Conservation (phyloP, 2,329 filamentous ascomycete genomes). For the Botrytis cinerea region DNA sequence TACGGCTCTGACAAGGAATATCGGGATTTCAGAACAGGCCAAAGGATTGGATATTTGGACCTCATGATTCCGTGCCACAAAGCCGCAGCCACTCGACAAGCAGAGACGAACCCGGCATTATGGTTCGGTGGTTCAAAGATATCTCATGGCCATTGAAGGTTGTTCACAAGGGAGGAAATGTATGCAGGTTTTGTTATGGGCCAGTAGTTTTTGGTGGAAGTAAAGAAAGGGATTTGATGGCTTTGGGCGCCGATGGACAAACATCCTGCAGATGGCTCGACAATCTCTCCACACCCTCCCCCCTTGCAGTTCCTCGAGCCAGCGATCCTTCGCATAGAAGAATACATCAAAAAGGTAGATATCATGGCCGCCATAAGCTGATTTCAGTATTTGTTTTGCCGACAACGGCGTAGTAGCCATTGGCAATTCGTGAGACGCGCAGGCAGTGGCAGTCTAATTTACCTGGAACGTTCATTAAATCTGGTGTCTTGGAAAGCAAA, state of each 20-base stretch:
- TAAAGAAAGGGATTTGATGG: background rate
- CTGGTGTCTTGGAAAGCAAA: background rate
- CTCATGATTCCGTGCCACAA: constrained; percentile 2
- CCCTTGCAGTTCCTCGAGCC: background rate
- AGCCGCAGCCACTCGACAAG: constrained; percentile 15
- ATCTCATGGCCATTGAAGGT: background rate
- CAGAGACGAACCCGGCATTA: background rate
- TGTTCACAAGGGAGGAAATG: background rate
- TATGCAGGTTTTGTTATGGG: background rate
- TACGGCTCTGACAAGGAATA: background rate
- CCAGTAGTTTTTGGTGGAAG: background rate
- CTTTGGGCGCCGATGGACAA: background rate
- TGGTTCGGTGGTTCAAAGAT: constrained; percentile 12
- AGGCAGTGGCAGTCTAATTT: background rate
- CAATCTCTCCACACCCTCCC: background rate
- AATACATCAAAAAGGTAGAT: background rate
- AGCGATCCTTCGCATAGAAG: background rate
- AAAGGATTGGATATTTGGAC: constrained; percentile 2
- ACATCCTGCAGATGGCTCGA: background rate
- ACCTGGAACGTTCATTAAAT: background rate
- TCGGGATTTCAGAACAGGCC: background rate
- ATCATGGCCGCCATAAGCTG: background rate
- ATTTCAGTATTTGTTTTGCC: background rate
- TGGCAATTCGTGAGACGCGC: background rate
- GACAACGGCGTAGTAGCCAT: background rate